Evolutionary conservation across 495 filamentous ascomycete genomes (phyloP).

Genomic region (Tetracladium setigerum): DNA sequence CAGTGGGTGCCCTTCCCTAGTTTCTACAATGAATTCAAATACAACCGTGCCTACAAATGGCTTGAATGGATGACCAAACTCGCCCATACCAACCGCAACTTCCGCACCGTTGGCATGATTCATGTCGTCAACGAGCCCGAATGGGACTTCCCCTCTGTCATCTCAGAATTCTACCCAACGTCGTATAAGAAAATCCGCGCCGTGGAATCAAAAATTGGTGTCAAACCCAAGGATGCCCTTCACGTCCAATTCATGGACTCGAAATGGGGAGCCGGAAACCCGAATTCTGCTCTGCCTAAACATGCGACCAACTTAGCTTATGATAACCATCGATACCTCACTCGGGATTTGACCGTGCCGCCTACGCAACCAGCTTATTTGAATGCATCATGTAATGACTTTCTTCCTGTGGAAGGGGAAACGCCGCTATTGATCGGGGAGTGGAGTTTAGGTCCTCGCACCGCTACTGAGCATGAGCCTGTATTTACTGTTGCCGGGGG

Average conservation of each 20-base stretch:
- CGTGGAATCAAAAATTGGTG: slow-evolving; percentile 32
- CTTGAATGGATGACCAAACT: slow-evolving; percentile 49
- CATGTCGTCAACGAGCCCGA: slow-evolving; percentile 56
- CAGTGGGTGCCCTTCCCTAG: slow-evolving; percentile 32
- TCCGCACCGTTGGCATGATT: slow-evolving; percentile 50
- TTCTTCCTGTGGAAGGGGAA: slow-evolving; percentile 30
- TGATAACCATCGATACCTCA: slow-evolving; percentile 38
- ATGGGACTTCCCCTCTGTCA: slow-evolving; percentile 16
- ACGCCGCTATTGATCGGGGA: slow-evolving; percentile 48
- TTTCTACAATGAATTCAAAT: slow-evolving; percentile 49
- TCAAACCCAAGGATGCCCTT: slow-evolving; percentile 30
- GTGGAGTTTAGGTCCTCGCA: slow-evolving; percentile 43
- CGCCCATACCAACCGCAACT: slow-evolving; percentile 44
- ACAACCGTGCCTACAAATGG: slow-evolving; percentile 49
- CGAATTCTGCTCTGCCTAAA: slow-evolving; percentile 27
- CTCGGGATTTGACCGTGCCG: slow-evolving; percentile 37
- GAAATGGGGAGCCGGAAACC: slow-evolving; percentile 16
- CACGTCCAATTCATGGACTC: slow-evolving; percentile 50
- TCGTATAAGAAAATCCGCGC: slow-evolving; percentile 43
- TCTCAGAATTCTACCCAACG: slow-evolving; percentile 37
- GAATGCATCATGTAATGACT: slow-evolving; percentile 40
- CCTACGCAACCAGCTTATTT: slow-evolving; percentile 40
- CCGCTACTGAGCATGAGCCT: slow-evolving; percentile 34
- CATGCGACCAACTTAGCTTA: slow-evolving; percentile 16
- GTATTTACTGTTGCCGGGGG: no score